Conservation (phyloP, 179 eudicot genomes). For the Corrigiola litoralis region DNA sequence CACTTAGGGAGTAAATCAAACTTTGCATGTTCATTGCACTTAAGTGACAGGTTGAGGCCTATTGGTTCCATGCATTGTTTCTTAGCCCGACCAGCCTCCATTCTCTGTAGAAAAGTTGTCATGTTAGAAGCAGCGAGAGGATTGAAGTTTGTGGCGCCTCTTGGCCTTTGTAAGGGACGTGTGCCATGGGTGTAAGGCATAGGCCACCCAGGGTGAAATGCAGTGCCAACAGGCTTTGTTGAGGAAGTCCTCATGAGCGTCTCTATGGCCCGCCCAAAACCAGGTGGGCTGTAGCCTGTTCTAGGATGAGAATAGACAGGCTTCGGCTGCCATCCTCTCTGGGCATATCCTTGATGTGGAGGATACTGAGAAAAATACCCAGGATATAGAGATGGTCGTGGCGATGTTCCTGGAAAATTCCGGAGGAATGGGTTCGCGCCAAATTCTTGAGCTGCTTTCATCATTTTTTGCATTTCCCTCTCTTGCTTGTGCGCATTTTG, state of each 20-base stretch:
- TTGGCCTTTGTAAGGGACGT: constrained; percentile 2
- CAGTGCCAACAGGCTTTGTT: not conserved
- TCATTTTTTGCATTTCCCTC: constrained; percentile 24
- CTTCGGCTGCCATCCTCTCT: constrained; percentile 12
- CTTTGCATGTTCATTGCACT: not conserved
- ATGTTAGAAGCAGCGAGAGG: constrained; percentile 8
- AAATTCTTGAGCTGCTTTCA: constrained; percentile 17
- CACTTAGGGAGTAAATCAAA: not conserved
- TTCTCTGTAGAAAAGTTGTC: not conserved
- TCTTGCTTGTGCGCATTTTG: constrained; percentile 33
- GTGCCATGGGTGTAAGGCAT: constrained; percentile 4
- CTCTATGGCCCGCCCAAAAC: not conserved
- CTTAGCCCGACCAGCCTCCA: not conserved
- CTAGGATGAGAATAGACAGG: not conserved
- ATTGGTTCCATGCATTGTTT: not conserved
- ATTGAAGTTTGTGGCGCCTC: constrained; percentile 5
- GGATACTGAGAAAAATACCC: constrained; percentile 10
- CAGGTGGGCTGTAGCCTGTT: not conserved
- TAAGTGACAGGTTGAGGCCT: constrained; percentile 5
- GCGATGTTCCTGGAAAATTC: not conserved
- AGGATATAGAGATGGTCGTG: not conserved
- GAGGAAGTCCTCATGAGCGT: constrained; percentile 2
- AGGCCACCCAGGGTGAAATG: constrained; percentile 3
- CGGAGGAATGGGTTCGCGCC: not conserved
- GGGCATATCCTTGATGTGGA: constrained; percentile 12